phyloP scores from a whole-genome alignment of 2,329 filamentous ascomycete species.

The Epichloe coenophiala region DNA sequence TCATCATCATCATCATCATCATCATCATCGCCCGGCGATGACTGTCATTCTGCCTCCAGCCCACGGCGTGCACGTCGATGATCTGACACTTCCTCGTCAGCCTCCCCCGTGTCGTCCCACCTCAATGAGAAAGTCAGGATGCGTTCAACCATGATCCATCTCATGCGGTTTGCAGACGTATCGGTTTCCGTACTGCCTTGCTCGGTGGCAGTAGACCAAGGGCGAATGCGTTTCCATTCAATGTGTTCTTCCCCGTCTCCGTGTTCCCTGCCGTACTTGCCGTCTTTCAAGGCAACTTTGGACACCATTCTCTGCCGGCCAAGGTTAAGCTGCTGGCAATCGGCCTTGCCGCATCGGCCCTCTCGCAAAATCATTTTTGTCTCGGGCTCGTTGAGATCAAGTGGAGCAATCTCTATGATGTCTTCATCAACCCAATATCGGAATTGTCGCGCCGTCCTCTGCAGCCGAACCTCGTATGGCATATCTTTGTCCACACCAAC shows the following conservation, averaged over 20 bases:
- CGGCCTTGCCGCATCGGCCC: slow-evolving; percentile 20
- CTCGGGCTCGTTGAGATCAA: slow-evolving; percentile 22
- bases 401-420: slow-evolving; percentile 23
- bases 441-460: slow-evolving; percentile 23
- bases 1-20: no score
- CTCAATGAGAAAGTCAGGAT: slow-evolving; percentile 24
- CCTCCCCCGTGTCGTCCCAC: slow-evolving; percentile 20
- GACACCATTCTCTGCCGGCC: slow-evolving; percentile 24
- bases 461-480: slow-evolving; percentile 16
- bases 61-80: slow-evolving; percentile 5
- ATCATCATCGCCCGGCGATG: background rate
- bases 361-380: slow-evolving; percentile 19
- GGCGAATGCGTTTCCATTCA: slow-evolving; percentile 20
- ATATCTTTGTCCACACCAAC: slow-evolving; percentile 18
- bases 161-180: slow-evolving; percentile 19
- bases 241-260: slow-evolving; percentile 8
- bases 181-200: slow-evolving; percentile 13
- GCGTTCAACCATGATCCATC: slow-evolving; percentile 25
- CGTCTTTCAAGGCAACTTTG: slow-evolving; percentile 23
- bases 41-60: background rate
- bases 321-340: slow-evolving; percentile 22
- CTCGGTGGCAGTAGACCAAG: slow-evolving; percentile 17
- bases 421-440: slow-evolving; percentile 25
- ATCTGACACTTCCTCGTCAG: slow-evolving; percentile 10
- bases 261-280: slow-evolving; percentile 15